Evolutionary conservation across 306 rosid species (phyloP).

Genomic region (Cicer cuneatum): DNA sequence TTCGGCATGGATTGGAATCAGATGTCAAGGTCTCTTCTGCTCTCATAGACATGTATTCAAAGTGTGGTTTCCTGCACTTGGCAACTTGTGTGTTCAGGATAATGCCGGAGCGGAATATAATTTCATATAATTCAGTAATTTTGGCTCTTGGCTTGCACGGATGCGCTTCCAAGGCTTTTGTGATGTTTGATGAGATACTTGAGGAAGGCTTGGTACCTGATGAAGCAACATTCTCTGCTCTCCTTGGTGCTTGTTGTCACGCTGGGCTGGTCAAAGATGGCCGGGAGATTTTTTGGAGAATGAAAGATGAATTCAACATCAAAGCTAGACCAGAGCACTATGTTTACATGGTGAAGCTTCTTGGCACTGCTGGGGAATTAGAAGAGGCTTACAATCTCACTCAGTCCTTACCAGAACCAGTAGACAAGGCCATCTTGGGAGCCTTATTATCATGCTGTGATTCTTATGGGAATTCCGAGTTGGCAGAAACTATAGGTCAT

Average conservation of each 20-base stretch:
- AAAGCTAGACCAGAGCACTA: conserved; percentile 71
- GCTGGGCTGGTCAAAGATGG: conserved; percentile 80
- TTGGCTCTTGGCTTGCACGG: conserved; percentile 85
- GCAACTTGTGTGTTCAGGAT: conserved; percentile 61
- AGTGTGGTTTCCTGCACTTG: conserved; percentile 73
- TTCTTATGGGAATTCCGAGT: conserved; percentile 62
- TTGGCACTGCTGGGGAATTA: conserved; percentile 76
- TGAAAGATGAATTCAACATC: conserved; percentile 67
- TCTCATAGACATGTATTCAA: conserved; percentile 79
- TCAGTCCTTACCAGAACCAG: conserved; percentile 71
- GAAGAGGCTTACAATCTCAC: conserved; percentile 79
- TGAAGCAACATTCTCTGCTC: conserved; percentile 83
- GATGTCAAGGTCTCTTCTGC: conserved; percentile 79
- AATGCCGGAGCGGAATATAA: conserved; percentile 63
- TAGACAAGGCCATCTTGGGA: conserved; percentile 83
- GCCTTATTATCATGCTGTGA: conserved; percentile 85
- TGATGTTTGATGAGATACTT: conserved; percentile 61
- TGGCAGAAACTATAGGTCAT: conserved; percentile 74
- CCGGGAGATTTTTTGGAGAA: conserved; percentile 61
- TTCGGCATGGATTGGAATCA: conserved; percentile 71
- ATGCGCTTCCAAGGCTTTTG: conserved; percentile 66
- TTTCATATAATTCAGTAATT: conserved; percentile 79
- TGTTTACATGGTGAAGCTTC: conserved; percentile 88
- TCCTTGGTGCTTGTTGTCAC: conserved; percentile 86
- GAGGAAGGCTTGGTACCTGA: conserved; percentile 64